Percentiles rank a stretch among this genome's conserved stretches.
These are phyloP conservation scores for Epichloe brachyelytri DNA, from an alignment of 2,329 filamentous ascomycete species.

Conservation along the genomic window DNA sequence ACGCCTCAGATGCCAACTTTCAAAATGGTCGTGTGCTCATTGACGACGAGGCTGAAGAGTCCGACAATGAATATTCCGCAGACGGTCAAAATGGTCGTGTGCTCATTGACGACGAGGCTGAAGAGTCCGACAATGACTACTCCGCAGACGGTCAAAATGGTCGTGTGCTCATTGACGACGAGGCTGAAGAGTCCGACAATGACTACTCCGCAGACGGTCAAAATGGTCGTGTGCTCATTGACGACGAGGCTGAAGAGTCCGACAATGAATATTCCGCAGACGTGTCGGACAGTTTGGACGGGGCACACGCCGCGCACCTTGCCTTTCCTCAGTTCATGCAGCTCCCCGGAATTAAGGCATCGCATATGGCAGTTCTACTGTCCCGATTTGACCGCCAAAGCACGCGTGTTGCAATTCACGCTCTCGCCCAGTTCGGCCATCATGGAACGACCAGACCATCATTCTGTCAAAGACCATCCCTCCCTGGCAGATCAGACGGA, in stretches of 20 bases:
- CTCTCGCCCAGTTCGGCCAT: constrained; percentile 1
- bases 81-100: too few relatives aligned
- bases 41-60: constrained; percentile 9
- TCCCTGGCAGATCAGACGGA: constrained; percentile 17
- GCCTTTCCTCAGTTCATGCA: constrained; percentile 13
- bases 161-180: constrained; percentile 5
- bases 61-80: not conserved
- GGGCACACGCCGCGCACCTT: not conserved
- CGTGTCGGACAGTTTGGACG: not conserved
- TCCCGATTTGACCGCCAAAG: constrained; percentile 12
- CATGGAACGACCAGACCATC: constrained; percentile 5
- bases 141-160: not conserved
- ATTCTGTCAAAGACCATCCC: constrained; percentile 11
- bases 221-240: constrained; percentile 5
- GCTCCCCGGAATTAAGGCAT: constrained; percentile 21
- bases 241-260: constrained; percentile 8
- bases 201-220: not conserved
- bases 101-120: too few relatives aligned
- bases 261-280: not conserved
- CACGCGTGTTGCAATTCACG: constrained; percentile 12
- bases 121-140: not conserved
- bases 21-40: constrained; percentile 1
- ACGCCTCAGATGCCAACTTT: constrained; percentile 1
- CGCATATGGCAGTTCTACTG: constrained; percentile 22
- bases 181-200: constrained; percentile 6